Evolutionary conservation across 2,329 filamentous ascomycete species (phyloP).

Genomic region (Exserohilum turcica): DNA sequence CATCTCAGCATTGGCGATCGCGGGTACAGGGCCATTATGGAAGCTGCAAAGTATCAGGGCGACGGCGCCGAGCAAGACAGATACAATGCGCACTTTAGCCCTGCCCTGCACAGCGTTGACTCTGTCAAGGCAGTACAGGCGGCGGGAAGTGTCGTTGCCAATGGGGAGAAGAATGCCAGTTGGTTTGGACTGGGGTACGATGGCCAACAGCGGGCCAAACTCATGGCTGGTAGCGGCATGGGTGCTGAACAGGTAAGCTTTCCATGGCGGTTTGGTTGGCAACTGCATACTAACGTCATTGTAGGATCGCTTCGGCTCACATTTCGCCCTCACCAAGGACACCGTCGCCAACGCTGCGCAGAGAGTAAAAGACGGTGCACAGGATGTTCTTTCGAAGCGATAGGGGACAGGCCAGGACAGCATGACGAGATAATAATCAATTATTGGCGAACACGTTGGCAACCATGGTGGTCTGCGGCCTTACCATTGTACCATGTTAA

Average conservation of each 20-base stretch:
- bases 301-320: constrained; percentile 39
- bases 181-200: constrained; percentile 39
- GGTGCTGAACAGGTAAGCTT: constrained; percentile 43
- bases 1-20: constrained; percentile 25
- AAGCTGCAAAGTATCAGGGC: constrained; percentile 29
- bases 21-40: constrained; percentile 16
- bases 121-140: constrained; percentile 33
- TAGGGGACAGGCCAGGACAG: constrained; percentile 10
- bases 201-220: constrained; percentile 37
- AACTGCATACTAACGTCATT: constrained; percentile 7
- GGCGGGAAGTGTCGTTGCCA: constrained; percentile 30
- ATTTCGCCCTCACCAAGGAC: constrained; percentile 33
- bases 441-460: not conserved
- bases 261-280: not conserved
- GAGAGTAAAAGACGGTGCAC: constrained; percentile 33
- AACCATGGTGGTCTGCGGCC: not conserved
- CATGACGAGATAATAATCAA: not conserved
- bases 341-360: constrained; percentile 32
- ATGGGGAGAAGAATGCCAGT: constrained; percentile 31
- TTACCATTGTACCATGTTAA: not conserved
- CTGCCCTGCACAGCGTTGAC: constrained; percentile 25
- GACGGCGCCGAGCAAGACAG: constrained; percentile 41
- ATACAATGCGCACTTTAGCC: constrained; percentile 38
- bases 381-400: constrained; percentile 26
- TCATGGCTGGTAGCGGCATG: constrained; percentile 35